Conservation (phyloP, 2,329 filamentous ascomycete genomes). For the Scedosporium boydii region DNA sequence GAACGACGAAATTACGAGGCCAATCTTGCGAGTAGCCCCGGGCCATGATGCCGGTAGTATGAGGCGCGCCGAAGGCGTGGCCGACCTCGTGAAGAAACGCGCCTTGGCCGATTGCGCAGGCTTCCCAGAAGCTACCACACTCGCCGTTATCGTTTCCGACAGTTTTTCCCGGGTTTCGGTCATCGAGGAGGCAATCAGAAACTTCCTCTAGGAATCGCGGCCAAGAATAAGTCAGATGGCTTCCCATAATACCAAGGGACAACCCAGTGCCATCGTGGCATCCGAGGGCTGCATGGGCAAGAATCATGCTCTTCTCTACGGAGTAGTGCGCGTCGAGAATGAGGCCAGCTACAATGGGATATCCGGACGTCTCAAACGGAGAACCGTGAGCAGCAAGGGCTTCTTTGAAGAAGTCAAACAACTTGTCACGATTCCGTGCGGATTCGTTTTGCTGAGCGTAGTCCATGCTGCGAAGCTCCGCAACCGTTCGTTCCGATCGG, state of each 20-base stretch:
- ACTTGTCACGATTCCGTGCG: slow-evolving; percentile 45
- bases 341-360: slow-evolving; percentile 60
- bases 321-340: slow-evolving; percentile 64
- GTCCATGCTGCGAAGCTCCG: slow-evolving; percentile 55
- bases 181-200: slow-evolving; percentile 33
- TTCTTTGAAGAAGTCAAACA: slow-evolving; percentile 27
- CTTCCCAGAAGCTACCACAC: slow-evolving; percentile 32
- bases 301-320: slow-evolving; percentile 44
- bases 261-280: slow-evolving; percentile 40
- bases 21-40: slow-evolving; percentile 31
- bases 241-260: slow-evolving; percentile 62
- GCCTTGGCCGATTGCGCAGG: slow-evolving; percentile 48
- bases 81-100: slow-evolving; percentile 65
- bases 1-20: slow-evolving; percentile 29
- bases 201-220: slow-evolving; percentile 62
- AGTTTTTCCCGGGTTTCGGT: slow-evolving; percentile 22
- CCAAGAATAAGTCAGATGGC: slow-evolving; percentile 61
- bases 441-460: slow-evolving; percentile 53
- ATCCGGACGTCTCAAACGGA: slow-evolving; percentile 23
- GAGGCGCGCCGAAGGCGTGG: slow-evolving; percentile 59
- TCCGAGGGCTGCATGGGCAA: slow-evolving; percentile 58
- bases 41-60: slow-evolving; percentile 58
- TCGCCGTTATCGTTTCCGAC: slow-evolving; percentile 32
- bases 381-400: slow-evolving; percentile 36
- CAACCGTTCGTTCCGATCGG: slow-evolving; percentile 54